Conservation (phyloP, 2,329 filamentous ascomycete genomes). For the Simplicillium sp. region DNA sequence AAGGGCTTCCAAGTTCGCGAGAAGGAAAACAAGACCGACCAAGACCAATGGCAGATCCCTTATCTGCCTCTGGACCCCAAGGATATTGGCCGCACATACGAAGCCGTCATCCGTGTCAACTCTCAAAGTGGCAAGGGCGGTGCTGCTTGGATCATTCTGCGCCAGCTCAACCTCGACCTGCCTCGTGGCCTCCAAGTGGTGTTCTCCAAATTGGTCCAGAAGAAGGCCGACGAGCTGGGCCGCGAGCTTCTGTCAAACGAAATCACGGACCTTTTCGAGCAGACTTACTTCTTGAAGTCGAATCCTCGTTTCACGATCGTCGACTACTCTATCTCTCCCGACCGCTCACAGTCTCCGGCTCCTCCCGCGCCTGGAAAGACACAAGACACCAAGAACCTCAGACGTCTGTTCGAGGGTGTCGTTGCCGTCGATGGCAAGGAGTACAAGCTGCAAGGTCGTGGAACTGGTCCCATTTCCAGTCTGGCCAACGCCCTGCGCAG, state of each 20-base stretch:
- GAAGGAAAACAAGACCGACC: conserved; percentile 42
- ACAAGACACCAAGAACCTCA: conserved; percentile 67
- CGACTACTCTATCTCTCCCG: conserved; percentile 84
- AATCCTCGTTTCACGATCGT: conserved; percentile 80
- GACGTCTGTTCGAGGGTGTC: conserved; percentile 76
- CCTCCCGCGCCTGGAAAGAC: conserved; percentile 61
- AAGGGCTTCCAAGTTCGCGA: conserved; percentile 75
- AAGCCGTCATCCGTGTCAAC: conserved; percentile 96
- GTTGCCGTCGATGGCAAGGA: conserved; percentile 75
- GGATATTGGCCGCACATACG: conserved; percentile 94
- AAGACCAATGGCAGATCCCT: conserved; percentile 73
- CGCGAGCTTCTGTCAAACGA: conserved; percentile 78
- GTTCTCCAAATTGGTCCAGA: conserved; percentile 82
- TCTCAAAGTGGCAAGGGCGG: conserved; percentile 93
- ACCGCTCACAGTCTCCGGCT: conserved; percentile 67
- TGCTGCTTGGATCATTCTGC: conserved; percentile 86
- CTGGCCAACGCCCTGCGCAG: conserved; percentile 71
- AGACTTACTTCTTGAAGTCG: conserved; percentile 73
- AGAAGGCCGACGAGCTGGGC: conserved; percentile 66
- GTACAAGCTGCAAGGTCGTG: conserved; percentile 67
- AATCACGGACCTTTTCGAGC: conserved; percentile 80
- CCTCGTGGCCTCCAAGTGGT: conserved; percentile 87
- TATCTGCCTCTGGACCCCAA: conserved; percentile 89
- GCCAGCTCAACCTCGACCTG: conserved; percentile 81
- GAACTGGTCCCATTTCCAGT: conserved; percentile 85